Evolutionary conservation across 495 filamentous ascomycete genomes (phyloP).

Genomic region (Sordaria brevicollis): DNA sequence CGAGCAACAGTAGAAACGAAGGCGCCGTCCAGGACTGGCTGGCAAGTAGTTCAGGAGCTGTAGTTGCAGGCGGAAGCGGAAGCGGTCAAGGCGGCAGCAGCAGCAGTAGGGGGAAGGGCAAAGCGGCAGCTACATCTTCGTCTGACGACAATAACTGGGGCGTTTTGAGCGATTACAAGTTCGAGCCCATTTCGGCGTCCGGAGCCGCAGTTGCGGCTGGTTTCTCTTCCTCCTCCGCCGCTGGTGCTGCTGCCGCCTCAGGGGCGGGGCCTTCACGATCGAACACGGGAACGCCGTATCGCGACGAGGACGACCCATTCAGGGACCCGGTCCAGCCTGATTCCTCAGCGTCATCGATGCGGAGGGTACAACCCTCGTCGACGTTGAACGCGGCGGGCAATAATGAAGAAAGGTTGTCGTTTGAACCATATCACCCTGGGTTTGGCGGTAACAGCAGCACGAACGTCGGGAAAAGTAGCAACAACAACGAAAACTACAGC

Average conservation of each 20-base stretch:
- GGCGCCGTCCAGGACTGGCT: neutral
- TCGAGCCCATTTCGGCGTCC: neutral
- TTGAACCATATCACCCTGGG: slow-evolving; percentile 44
- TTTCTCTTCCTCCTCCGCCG: neutral
- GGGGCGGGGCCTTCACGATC: slow-evolving; percentile 26
- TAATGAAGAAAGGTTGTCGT: slow-evolving; percentile 22
- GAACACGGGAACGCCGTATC: slow-evolving; percentile 21
- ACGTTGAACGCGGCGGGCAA: slow-evolving; percentile 1
- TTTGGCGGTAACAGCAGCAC: slow-evolving; percentile 18
- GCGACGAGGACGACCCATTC: slow-evolving; percentile 37
- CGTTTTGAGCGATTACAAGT: neutral
- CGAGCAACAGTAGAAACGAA: neutral
- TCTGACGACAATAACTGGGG: slow-evolving; percentile 3
- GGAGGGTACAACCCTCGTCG: slow-evolving; percentile 10
- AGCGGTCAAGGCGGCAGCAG: neutral
- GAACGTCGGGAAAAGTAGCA: neutral
- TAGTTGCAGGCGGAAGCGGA: neutral
- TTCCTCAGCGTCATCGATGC: slow-evolving; percentile 10
- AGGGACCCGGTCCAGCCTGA: slow-evolving; percentile 28
- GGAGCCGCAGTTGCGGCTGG: neutral
- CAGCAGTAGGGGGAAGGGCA: slow-evolving; percentile 32
- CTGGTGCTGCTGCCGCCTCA: slow-evolving; percentile 5
- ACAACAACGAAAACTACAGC: neutral
- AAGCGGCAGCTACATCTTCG: slow-evolving; percentile 20
- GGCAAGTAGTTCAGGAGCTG: slow-evolving; percentile 10